Evolutionary conservation across 176 grass and related monocot genomes (phyloP).

Genomic region (Paspalum vaginatum): DNA sequence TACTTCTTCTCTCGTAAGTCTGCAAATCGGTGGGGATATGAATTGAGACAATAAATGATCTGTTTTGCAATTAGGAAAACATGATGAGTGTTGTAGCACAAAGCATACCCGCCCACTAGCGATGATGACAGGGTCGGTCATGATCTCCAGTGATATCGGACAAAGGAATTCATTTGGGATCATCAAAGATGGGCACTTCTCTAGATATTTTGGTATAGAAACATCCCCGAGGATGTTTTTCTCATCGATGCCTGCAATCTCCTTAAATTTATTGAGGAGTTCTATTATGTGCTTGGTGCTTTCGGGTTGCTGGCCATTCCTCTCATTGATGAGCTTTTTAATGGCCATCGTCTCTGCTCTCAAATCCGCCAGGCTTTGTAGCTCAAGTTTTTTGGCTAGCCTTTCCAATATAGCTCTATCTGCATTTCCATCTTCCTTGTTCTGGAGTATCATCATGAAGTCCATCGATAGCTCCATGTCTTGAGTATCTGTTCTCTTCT

Average conservation of each 20-base stretch:
- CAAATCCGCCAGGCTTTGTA: constrained; percentile 60
- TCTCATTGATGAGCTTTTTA: constrained; percentile 67
- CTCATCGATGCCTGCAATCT: constrained; percentile 58
- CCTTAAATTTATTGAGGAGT: constrained; percentile 61
- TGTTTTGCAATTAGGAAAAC: not conserved
- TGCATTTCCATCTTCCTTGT: constrained; percentile 52
- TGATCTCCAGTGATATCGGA: constrained; percentile 78
- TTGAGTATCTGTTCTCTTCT: constrained; percentile 68
- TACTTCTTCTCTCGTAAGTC: constrained; percentile 70
- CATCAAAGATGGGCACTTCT: constrained; percentile 74
- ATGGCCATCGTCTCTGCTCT: constrained; percentile 78
- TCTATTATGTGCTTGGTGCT: constrained; percentile 63
- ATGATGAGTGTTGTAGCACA: constrained; percentile 1
- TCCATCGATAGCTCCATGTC: constrained; percentile 86
- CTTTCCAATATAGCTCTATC: constrained; percentile 62
- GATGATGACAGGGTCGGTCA: constrained; percentile 71
- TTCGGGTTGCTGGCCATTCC: constrained; percentile 48
- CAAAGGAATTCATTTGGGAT: constrained; percentile 76
- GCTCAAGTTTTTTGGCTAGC: constrained; percentile 60
- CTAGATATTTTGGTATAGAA: constrained; percentile 66
- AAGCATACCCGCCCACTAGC: constrained; percentile 48
- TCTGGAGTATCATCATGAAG: constrained; percentile 59
- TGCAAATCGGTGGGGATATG: constrained; percentile 30
- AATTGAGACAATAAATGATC: not conserved
- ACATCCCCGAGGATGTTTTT: constrained; percentile 63